These are phyloP conservation scores for Mucor piriformis DNA, from an alignment of 371 early-diverging fungal genomes.

Conservation along the genomic window DNA sequence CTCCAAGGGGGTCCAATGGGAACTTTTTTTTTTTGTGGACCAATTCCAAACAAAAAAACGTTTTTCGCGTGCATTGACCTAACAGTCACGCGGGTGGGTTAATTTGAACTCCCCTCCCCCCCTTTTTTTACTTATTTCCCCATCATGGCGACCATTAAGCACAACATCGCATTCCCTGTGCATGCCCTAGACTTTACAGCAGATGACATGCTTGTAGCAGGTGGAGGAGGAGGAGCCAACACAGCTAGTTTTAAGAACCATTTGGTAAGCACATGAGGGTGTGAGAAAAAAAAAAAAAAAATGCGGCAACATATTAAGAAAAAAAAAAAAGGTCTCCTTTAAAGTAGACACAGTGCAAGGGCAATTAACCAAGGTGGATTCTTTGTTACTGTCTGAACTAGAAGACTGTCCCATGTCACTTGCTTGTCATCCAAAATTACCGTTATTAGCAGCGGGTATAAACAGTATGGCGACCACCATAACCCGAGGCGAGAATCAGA, in stretches of 20 bases:
- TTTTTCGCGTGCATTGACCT: too few species aligned
- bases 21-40: too few species aligned
- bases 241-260: constrained; percentile 66
- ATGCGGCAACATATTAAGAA: too few species aligned
- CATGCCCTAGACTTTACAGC: constrained; percentile 59
- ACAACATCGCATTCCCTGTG: too few species aligned
- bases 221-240: constrained; percentile 68
- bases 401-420: constrained; percentile 73
- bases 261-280: constrained; percentile 40
- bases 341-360: constrained; percentile 7
- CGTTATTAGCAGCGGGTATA: constrained; percentile 52
- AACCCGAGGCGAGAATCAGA: constrained; percentile 54
- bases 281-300: neutral
- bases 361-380: neutral
- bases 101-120: too few species aligned
- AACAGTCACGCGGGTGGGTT: too few species aligned
- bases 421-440: constrained; percentile 59
- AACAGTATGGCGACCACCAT: constrained; percentile 55
- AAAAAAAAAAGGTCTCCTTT: constrained; percentile 23
- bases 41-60: too few species aligned
- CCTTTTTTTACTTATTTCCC: too few species aligned
- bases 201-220: constrained; percentile 56
- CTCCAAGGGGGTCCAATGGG: neutral
- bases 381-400: constrained; percentile 34
- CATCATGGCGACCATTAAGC: too few species aligned